These are phyloP conservation scores for Fusarium sp. DNA, from an alignment of 2,329 filamentous ascomycete species.

Conservation along the genomic window DNA sequence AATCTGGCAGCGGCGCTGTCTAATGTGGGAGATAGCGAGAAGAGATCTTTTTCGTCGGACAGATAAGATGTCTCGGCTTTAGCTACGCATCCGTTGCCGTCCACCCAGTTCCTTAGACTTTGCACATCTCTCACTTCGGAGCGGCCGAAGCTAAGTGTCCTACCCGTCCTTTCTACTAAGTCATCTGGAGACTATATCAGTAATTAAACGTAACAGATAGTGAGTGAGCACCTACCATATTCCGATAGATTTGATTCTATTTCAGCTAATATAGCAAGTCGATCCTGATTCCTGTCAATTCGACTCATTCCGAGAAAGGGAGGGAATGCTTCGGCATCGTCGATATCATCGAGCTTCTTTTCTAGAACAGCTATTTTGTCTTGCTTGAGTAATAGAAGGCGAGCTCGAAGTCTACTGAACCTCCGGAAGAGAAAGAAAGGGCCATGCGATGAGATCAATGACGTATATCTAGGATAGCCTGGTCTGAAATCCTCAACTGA, in stretches of 20 bases:
- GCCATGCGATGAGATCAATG: not conserved
- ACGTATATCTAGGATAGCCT: slow-evolving; percentile 4
- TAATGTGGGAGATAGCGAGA: not conserved
- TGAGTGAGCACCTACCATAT: fast-evolving
- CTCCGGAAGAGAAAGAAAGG: not conserved
- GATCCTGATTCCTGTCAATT: not conserved
- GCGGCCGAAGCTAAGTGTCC: not conserved
- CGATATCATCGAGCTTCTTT: not conserved
- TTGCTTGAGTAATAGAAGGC: not conserved
- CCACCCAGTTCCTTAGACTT: not conserved
- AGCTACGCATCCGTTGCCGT: not conserved
- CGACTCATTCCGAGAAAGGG: not conserved
- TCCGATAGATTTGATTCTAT: not conserved
- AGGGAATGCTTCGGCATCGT: not conserved
- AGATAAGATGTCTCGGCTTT: not conserved
- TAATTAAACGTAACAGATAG: fast-evolving
- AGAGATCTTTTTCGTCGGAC: not conserved
- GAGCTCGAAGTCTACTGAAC: slow-evolving; percentile 1
- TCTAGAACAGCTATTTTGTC: not conserved
- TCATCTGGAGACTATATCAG: not conserved
- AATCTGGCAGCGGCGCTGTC: not conserved
- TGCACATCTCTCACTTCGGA: not conserved
- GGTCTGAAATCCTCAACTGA: slow-evolving; percentile 2
- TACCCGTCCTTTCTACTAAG: not conserved
- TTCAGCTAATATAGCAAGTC: not conserved